Evolutionary conservation across 805 yeast species (phyloP).

Genomic region (Cyberlindnera misumaiensis): DNA sequence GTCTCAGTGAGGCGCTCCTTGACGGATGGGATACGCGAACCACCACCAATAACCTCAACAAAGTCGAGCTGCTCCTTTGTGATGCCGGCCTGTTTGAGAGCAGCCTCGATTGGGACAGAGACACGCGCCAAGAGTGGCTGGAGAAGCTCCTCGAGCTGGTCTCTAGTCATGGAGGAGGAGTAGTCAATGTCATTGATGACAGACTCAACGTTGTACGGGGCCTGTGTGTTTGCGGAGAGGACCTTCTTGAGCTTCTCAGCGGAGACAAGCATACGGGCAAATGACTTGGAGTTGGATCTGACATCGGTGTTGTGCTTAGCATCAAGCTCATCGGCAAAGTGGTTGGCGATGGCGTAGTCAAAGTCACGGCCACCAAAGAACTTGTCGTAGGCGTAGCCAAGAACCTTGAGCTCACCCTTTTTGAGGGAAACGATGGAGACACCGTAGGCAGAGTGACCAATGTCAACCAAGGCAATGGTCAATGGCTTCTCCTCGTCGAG

Average conservation of each 20-base stretch:
- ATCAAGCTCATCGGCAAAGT: constrained; percentile 89
- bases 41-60: constrained; percentile 96
- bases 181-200: constrained; percentile 97
- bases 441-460: constrained; percentile 94
- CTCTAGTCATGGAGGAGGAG: constrained; percentile 81
- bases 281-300: constrained; percentile 88
- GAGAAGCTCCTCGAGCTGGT: constrained; percentile 86
- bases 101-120: constrained; percentile 69
- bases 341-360: constrained; percentile 89
- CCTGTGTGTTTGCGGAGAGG: constrained; percentile 88
- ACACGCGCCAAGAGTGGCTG: constrained; percentile 75
- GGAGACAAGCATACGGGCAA: constrained; percentile 84
- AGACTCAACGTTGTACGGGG: constrained; percentile 93
- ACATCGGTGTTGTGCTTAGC: constrained; percentile 91
- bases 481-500: constrained; percentile 91
- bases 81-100: constrained; percentile 75
- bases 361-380: constrained; percentile 98
- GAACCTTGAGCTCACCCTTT: constrained; percentile 91
- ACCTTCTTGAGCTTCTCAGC: constrained; percentile 94
- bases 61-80: constrained; percentile 72
- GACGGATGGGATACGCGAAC: constrained; percentile 93
- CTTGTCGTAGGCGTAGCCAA: constrained; percentile 90
- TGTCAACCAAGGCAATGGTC: constrained; percentile 88
- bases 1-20: constrained; percentile 74
- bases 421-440: constrained; percentile 86